Conservation (phyloP, 768 basidiomycete genomes). For the Myochromella boudieri region DNA sequence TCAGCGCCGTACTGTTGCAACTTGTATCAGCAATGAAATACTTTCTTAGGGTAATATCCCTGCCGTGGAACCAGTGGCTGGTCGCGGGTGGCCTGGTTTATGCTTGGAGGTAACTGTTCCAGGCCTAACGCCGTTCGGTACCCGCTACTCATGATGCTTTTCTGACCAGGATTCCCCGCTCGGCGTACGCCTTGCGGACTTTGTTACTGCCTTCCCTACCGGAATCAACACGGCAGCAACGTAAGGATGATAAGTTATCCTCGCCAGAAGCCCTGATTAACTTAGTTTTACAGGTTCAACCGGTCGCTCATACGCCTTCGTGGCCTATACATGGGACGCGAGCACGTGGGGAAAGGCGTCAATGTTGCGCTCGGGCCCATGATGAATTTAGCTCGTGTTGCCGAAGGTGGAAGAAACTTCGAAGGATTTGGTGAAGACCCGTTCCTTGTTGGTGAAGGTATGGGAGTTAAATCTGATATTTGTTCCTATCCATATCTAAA, state of each 20-base stretch:
- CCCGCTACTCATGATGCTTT: background rate
- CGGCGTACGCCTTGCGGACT: constrained; percentile 61
- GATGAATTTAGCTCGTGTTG: constrained; percentile 68
- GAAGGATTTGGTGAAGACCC: constrained; percentile 84
- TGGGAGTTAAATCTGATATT: background rate
- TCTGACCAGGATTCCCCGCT: constrained; percentile 42
- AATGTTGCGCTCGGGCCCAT: constrained; percentile 65
- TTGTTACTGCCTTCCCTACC: constrained; percentile 62
- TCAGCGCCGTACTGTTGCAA: background rate
- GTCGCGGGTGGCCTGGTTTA: constrained; percentile 44
- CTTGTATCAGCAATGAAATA: background rate
- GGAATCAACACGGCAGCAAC: constrained; percentile 66
- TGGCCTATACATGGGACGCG: constrained; percentile 69
- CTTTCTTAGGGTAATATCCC: constrained; percentile 41
- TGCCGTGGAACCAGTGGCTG: constrained; percentile 23
- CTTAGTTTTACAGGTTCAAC: constrained; percentile 16
- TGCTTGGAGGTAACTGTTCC: constrained; percentile 46
- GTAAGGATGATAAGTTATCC: constrained; percentile 29
- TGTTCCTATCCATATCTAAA: background rate
- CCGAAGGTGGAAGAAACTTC: constrained; percentile 76
- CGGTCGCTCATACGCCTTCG: constrained; percentile 65
- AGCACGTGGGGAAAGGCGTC: constrained; percentile 74
- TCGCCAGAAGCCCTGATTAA: background rate
- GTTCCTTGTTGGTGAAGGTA: constrained; percentile 59
- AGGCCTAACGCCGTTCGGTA: background rate